These are phyloP conservation scores for Hypoxylon intermedium DNA, from an alignment of 495 filamentous ascomycete genomes.

Conservation along the genomic window DNA sequence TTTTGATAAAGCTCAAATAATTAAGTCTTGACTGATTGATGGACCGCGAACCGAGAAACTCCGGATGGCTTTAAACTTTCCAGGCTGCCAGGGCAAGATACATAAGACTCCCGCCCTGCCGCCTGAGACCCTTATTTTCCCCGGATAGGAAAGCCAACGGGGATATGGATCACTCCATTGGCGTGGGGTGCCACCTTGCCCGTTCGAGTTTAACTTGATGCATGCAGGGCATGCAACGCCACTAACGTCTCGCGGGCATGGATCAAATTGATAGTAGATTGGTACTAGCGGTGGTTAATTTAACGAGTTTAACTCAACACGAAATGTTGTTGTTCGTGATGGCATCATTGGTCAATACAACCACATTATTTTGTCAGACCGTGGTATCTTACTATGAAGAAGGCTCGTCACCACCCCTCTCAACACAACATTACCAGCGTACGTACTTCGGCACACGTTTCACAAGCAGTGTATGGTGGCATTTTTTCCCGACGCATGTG, in stretches of 20 bases:
- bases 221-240: not conserved
- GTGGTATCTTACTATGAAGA: conserved; percentile 14
- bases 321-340: too few species aligned
- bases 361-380: not conserved
- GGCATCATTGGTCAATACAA: too few species aligned
- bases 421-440: not conserved
- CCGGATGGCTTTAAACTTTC: too few species aligned
- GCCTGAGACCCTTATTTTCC: conserved; percentile 8
- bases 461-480: not conserved
- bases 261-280: conserved; percentile 13
- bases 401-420: not conserved
- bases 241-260: conserved; percentile 23
- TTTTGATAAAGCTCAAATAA: too few species aligned
- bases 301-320: too few species aligned
- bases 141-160: conserved; percentile 13
- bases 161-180: conserved; percentile 1
- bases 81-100: too few species aligned
- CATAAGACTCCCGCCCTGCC: conserved; percentile 13
- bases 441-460: not conserved
- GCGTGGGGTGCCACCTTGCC: conserved; percentile 6
- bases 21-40: conserved; percentile 15
- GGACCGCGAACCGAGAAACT: conserved; percentile 13
- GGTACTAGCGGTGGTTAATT: too few species aligned
- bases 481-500: conserved; percentile 17
- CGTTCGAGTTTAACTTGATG: conserved; percentile 9